Evolutionary conservation across 331 rosid genomes (phyloP), one percentile per base, ranked within the genome.

Genomic region (Quercus tomentella): DNA sequence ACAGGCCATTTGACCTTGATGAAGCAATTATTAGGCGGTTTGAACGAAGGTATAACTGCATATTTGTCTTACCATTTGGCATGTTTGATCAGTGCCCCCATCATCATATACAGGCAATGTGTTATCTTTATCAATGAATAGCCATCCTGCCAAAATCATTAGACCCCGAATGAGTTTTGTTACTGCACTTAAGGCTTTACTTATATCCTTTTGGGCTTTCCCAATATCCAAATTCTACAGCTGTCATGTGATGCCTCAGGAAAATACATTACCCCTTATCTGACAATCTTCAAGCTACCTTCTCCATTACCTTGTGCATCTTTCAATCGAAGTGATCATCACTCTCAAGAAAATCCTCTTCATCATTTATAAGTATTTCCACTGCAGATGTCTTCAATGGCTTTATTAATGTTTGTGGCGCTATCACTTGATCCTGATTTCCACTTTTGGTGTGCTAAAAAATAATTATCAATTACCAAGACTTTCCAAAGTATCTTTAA

Each of bases 1-100:
- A 96, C 81, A 89, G 99, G 83, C 98, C 99, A 60, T 96, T 96
- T 87, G 99, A 96, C 80, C 99, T 96, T 31, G 99, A 96, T 82
- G 99, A 96, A 85, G 99, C 99, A 31, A 96, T 96, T 83, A 96
- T 96, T 72, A 84, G 99, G 81, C 92, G 99, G 72, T 96, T 93
- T 20, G 97, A 96, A 81, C 93, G 99, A 73, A 92, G 99, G 98
- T 96, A 84, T 43, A 31, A 66, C 68, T 2, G 1, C 63, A 51
- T 67, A 31, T 70, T 56, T 25, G 8, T 35, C 52, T 61, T 55
- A n/a, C 70, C 45, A 51, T 49, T 70, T 82, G 70, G 57, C 81
- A 60, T 58, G 63, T 57, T 76, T n/a, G 17, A 58, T 51, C 66
- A 77, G 15, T n/a, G n/a, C 72, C 30, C 70, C 56, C 3, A 15